Evolutionary conservation across 2,329 filamentous ascomycete genomes (phyloP).

Genomic region (Aspergillus fumigatus): DNA sequence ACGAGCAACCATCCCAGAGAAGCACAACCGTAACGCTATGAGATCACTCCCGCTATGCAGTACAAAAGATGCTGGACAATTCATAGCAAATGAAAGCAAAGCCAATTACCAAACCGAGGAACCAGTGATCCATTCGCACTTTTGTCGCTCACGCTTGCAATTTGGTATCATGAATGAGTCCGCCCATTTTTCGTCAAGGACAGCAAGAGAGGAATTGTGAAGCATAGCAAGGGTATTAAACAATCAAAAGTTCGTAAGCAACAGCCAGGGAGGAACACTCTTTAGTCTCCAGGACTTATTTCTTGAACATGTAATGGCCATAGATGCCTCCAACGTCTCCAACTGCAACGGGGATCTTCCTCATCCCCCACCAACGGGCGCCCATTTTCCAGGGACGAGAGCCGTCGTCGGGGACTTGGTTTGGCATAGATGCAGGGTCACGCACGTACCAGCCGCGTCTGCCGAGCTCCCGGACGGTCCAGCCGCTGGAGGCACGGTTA

Average conservation of each 20-base stretch:
- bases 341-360: conserved; percentile 57
- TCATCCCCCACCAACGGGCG: conserved; percentile 77
- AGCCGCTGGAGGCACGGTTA: conserved; percentile 55
- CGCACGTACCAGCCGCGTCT: conserved; percentile 65
- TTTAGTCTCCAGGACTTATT: conserved; percentile 28
- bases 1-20: neutral
- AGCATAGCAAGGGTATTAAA: conserved; percentile 13
- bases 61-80: conserved; percentile 8
- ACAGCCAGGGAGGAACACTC: conserved; percentile 9
- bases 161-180: conserved; percentile 8
- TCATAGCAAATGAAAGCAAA: conserved; percentile 13
- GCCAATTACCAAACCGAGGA: conserved; percentile 4
- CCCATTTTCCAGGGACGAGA: conserved; percentile 75
- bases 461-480: conserved; percentile 65
- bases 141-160: conserved; percentile 12
- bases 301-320: conserved; percentile 57
- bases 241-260: conserved; percentile 7
- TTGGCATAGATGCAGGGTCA: conserved; percentile 35
- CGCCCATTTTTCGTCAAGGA: conserved; percentile 10
- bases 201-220: conserved; percentile 7
- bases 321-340: conserved; percentile 57
- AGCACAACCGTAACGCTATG: neutral
- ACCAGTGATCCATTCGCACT: conserved; percentile 4
- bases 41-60: conserved; percentile 25
- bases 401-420: conserved; percentile 49